Base-by-base conservation (phyloP, 2,329 filamentous ascomycete genomes). In the Fusarium sp. region DNA sequence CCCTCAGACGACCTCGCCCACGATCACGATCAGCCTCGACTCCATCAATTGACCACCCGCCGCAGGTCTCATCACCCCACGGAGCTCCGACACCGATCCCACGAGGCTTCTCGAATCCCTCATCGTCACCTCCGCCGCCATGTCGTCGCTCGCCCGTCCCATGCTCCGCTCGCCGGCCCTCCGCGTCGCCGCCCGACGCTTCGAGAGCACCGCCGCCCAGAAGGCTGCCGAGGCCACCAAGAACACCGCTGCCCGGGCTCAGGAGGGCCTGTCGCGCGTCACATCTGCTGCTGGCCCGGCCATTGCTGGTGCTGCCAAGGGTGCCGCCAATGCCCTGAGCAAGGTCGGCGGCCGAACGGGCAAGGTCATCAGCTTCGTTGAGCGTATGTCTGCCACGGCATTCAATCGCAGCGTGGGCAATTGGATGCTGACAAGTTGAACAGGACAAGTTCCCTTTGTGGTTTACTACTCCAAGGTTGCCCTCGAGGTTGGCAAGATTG, bases 381-480 rank as follows among this genome's bases (percentile, higher is more conserved):
- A 98, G 89, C 93, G 97, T 98, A 90, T 86, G 95, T 87, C 31
- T 52, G 66, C 20, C 50, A 65, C 56, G 47, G 14, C 27, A 42
- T 29, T 52, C 38, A 3, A 40, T 25, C 40, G 16, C 25, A 13
- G n/a, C 20, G n/a, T 14, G 20, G 18, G 42, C 20, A 20, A 18
- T 36, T 42, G 57, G 60, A 36, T 60, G 54, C 68, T 79, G 47
- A 79, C 57, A 40, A 52, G 33, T 59, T 35, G 52, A 70, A 68
- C 82, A 98, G 96, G 92, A 84, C 89, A 97, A 87, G 91, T 95
- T 78, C 97, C 97, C 78, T 92, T 92, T 73, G 92, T 95, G 74
- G 82, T 97, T 82, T 98, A 98, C 91, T 99, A 98, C 89, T 92
- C 93, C 81, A 94, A 92, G 84, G 96, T 98, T 82, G 93, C 89